Evolutionary conservation across 345 rosid genomes (phyloP), one percentile per base, ranked within the genome.

Genomic region (Gynandropsis gynandra): DNA sequence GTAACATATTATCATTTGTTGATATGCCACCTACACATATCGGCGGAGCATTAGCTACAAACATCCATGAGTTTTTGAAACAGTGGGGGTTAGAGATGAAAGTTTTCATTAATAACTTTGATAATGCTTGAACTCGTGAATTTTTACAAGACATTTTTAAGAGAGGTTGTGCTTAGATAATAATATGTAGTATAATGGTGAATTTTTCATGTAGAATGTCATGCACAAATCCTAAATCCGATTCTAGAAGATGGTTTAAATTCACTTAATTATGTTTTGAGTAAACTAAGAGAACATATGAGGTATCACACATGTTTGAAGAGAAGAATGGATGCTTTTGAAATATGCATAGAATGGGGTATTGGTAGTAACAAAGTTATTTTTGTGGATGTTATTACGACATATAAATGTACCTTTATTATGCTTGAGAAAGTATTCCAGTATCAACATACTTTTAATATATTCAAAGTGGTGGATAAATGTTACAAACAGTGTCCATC

Each of bases 31-130:
- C n/a, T n/a, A n/a, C n/a, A n/a, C n/a, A n/a, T n/a, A n/a, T n/a
- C n/a, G n/a, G n/a, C n/a, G n/a, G n/a, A n/a, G n/a, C n/a, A n/a
- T 42, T 56, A 18, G 61, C 41, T 56, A 16, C 4, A 39, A 54
- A 1, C 10, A 37, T 54, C 3, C 48, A 54, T 29, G 59, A 54
- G 24, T 54, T 37, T 7, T 41, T 53, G 10, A 54, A 27, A 5
- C n/a, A 42, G 9, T 31, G 18, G 32, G n/a, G 59, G 33, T 29
- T 42, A 1, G 31, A 29, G 4, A 27, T 10, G 6, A 53, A 40
- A 7, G 7, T 39, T 9, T 53, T 40, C 10, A 53, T 9, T 4
- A 8, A 16, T 0, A 54, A 24, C 1, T 1, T 54, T 0, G 59
- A 32, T 42, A 54, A 54, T 54, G 17, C 18, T 11, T n/a, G n/a